Evolutionary conservation across 1,139 yeast species (phyloP).

Genomic region (Geotrichum histeridarum): DNA sequence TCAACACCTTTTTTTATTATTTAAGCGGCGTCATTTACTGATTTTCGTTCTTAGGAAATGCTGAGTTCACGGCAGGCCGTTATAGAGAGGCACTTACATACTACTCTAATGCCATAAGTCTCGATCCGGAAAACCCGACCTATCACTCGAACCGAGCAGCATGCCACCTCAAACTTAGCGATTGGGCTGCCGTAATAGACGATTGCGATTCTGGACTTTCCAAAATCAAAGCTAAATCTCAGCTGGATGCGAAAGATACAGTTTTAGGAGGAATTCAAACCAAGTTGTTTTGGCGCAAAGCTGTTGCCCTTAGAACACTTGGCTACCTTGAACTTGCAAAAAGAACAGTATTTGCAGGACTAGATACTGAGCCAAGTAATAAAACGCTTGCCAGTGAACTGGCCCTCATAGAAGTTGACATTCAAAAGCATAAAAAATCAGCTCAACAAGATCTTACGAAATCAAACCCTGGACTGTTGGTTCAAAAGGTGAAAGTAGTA

Average conservation of each 20-base stretch:
- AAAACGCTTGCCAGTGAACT: constrained; percentile 1
- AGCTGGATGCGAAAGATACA: not conserved
- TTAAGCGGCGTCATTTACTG: not conserved
- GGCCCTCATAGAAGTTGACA: not conserved
- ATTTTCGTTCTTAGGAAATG: constrained; percentile 41
- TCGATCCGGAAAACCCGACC: constrained; percentile 58
- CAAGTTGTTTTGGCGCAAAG: constrained; percentile 58
- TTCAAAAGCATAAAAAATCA: not conserved
- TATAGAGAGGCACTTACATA: constrained; percentile 58
- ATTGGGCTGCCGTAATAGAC: constrained; percentile 48
- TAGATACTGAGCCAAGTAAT: constrained; percentile 43
- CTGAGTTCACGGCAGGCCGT: constrained; percentile 52
- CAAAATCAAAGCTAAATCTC: constrained; percentile 14
- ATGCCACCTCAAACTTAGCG: constrained; percentile 51
- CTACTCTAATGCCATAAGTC: constrained; percentile 68
- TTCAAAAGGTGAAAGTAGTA: not conserved
- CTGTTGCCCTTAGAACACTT: constrained; percentile 44
- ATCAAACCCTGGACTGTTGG: not conserved
- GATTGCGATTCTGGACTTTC: constrained; percentile 54
- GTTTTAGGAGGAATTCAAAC: constrained; percentile 43
- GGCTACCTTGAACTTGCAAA: constrained; percentile 38
- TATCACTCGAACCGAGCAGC: constrained; percentile 88
- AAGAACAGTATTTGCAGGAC: constrained; percentile 41
- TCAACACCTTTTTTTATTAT: not conserved
- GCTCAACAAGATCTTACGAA: not conserved